Evolutionary conservation across 2,329 filamentous ascomycete species (phyloP).

Genomic region (Scopulariopsis brevicaulis): DNA sequence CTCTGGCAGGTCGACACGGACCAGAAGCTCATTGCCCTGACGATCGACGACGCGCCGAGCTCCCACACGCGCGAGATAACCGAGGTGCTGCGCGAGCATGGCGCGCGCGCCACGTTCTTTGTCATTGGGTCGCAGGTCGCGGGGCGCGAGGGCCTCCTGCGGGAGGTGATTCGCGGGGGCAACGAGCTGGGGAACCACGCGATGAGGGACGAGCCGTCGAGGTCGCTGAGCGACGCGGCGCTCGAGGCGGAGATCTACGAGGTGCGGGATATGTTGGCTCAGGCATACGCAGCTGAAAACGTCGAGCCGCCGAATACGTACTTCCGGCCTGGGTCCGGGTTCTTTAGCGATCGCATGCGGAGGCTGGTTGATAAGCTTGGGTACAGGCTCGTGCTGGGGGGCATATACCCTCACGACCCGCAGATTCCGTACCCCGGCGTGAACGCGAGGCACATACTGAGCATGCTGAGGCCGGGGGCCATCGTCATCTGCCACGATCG

Average conservation of each 20-base stretch:
- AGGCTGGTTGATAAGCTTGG: conserved; percentile 45
- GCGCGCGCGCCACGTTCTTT: conserved; percentile 75
- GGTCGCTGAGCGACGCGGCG: conserved; percentile 43
- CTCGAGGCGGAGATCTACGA: conserved; percentile 51
- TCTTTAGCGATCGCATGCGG: conserved; percentile 66
- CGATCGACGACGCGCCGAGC: conserved; percentile 79
- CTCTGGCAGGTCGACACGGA: conserved; percentile 55
- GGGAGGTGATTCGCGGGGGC: conserved; percentile 45
- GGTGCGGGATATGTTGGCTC: conserved; percentile 50
- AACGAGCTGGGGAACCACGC: conserved; percentile 80
- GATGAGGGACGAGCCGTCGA: conserved; percentile 74
- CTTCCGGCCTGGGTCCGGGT: conserved; percentile 76
- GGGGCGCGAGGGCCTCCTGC: conserved; percentile 40
- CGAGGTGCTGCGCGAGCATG: conserved; percentile 50
- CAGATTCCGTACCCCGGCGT: conserved; percentile 59
- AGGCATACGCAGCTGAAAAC: conserved; percentile 40
- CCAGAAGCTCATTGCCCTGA: conserved; percentile 64
- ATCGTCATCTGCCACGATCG: conserved; percentile 84
- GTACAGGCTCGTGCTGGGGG: conserved; percentile 67
- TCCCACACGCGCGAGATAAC: conserved; percentile 60
- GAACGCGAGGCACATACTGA: conserved; percentile 71
- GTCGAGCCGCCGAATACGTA: conserved; percentile 41
- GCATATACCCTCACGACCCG: conserved; percentile 85
- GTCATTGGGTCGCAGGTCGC: conserved; percentile 70
- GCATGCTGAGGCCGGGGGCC: conserved; percentile 64